Evolutionary conservation across 192 early-diverging fungal genomes (phyloP), one percentile per base, ranked within the genome.

Genomic region (Mortierella antarctica): DNA sequence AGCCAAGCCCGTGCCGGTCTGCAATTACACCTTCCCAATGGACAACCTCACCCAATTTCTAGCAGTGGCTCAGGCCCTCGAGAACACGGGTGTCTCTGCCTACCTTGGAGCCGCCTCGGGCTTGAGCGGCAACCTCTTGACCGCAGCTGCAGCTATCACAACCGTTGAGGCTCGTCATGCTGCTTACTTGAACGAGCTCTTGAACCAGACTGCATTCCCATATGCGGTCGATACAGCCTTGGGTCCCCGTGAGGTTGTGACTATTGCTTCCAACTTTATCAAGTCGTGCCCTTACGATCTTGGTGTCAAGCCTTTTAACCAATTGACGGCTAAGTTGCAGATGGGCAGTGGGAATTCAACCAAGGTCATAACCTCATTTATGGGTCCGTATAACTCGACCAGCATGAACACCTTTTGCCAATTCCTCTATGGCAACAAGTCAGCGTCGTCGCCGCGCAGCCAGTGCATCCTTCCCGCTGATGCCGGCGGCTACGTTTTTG

Each of bases 71-170:
- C 73, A 73, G n/a, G 71, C 76, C 20, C 67, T 91, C 13, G 87
- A 91, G 66, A 74, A 67, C 7, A 85, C 82, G 2, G 89, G 88
- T 59, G 83, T 83, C 41, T 70, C 66, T 2, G 89, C 89, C 39
- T 90, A 90, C 77, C 55, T 68, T 44, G 88, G 89, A 13, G 86
- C 79, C 8, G 61, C 50, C 5, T 21, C 61, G 1, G 23, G 50
- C 39, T 40, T 70, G 0, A 39, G 18, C 6, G 62, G 62, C 23
- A 13, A 65, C n/a, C 21, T 59, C 47, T 47, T 47, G 46, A 70
- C 66, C 7, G 21, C 49, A 10, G 50, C 42, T 15, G 62, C 61
- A 13, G 13, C 39, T 1, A 70, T 77, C 49, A 11, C 42, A 23
- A 54, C 74, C 3, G 67, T 70, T n/a, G 67, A 77, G 49, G 67